Percentiles rank a stretch among this genome's conserved stretches.
Evolutionary conservation across 176 grass and related monocot genomes (phyloP).

Genomic region (Puccinellia tenuiflora): DNA sequence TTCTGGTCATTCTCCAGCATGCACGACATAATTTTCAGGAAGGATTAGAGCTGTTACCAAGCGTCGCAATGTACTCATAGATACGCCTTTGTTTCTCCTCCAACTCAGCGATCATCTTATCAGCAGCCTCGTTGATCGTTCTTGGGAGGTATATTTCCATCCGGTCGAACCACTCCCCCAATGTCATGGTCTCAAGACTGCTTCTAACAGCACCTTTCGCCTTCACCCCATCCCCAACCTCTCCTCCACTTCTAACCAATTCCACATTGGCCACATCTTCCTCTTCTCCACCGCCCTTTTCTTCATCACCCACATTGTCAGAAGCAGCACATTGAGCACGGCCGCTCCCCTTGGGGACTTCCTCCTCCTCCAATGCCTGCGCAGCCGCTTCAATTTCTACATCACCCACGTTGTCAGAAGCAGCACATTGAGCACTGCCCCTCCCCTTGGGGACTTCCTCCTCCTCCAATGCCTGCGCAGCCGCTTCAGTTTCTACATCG

Average conservation of each 20-base stretch:
- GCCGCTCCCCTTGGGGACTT: neutral
- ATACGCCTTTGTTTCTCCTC: slow-evolving; percentile 33
- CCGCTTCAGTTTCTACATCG: neutral
- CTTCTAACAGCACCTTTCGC: slow-evolving; percentile 2
- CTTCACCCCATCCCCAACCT: neutral
- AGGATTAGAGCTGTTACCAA: slow-evolving; percentile 4
- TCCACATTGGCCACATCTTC: slow-evolving; percentile 12
- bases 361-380: slow-evolving; percentile 24
- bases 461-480: slow-evolving; percentile 20
- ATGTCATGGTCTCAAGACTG: slow-evolving; percentile 63
- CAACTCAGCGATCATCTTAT: slow-evolving; percentile 42
- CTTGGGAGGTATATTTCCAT: slow-evolving; percentile 45
- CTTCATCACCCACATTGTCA: slow-evolving; percentile 3
- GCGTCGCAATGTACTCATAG: slow-evolving; percentile 36
- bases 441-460: no score
- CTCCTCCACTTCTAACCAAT: neutral
- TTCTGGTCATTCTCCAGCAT: neutral
- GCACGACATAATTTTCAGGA: slow-evolving; percentile 8
- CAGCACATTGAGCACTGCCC: no score
- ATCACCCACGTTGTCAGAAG: no score
- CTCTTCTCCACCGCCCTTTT: slow-evolving; percentile 20
- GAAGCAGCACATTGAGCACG: neutral
- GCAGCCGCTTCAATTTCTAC: neutral
- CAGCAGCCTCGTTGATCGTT: slow-evolving; percentile 45
- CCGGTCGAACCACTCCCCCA: slow-evolving; percentile 72